phyloP scores from a whole-genome alignment of 306 rosid species.

The Citrullus colocynthis region DNA sequence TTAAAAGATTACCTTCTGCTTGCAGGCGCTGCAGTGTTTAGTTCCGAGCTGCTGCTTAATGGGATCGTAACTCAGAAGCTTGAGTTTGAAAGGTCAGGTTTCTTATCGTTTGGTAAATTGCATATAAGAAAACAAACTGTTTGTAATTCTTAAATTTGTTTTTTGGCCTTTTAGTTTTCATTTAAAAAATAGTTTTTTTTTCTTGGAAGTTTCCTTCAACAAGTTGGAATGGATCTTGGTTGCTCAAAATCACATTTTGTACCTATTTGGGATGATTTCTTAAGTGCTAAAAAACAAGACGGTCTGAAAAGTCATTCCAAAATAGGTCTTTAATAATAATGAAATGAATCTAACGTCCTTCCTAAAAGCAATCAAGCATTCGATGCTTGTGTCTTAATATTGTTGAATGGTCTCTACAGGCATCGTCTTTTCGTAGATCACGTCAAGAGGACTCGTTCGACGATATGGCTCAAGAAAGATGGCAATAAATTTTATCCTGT shows the following conservation, averaged over 20 bases:
- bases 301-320: not conserved
- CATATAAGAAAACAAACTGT: not conserved
- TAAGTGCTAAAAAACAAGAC: not conserved
- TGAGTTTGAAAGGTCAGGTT: conserved; percentile 63
- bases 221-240: not conserved
- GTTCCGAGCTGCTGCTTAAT: conserved; percentile 80
- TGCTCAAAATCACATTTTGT: not conserved
- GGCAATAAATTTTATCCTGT: conserved; percentile 47
- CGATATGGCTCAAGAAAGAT: conserved; percentile 71
- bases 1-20: conserved; percentile 6
- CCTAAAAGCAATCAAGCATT: not conserved
- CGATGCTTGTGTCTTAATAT: not conserved
- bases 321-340: not conserved
- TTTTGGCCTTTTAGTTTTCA: not conserved
- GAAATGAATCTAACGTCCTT: not conserved
- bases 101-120: not conserved
- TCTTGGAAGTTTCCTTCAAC: not conserved
- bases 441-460: conserved; percentile 78
- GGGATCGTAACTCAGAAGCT: conserved; percentile 90
- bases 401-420: conserved; percentile 23
- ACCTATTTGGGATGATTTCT: too few species aligned
- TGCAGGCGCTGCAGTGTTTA: conserved; percentile 69
- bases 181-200: not conserved
- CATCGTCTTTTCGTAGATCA: conserved; percentile 55
- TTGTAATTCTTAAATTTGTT: not conserved